Base-by-base conservation (phyloP, 257 asterid genomes). In the Echites panduratus region DNA sequence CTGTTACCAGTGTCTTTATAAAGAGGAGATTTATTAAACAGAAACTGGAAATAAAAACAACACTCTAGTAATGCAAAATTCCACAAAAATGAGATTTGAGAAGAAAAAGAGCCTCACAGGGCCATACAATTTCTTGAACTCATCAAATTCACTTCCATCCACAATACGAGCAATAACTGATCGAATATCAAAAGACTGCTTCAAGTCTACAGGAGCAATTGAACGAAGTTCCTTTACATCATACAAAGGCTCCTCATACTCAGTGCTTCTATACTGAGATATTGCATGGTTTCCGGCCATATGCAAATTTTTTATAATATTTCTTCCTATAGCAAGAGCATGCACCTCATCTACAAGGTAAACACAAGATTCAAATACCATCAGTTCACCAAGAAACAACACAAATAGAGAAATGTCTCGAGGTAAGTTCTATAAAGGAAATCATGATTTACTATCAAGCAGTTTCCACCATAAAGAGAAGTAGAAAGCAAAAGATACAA, bases 101-200 rank as follows among this genome's bases (percentile, higher is more conserved):
- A 68, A 71, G 70, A 40, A 53, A 66, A 70, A 80, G 75, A 83
- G 84, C 84, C 97, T 88, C 89, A 94, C 98, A 89, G 93, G 87
- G 87, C 99, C 98, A 80, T 95, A 95, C 82, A 95, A 74, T 85
- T 95, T 91, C 97, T 95, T 95, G 98, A 95, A 95, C 75, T 95
- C 99, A 78, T 95, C 98, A 79, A 95, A 95, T 81, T 89, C 91
- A 78, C 99, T 95, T 76, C 96, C 97, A 75, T 95, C 99, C 67
- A 89, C 96, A 70, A 92, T 85, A 70, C 92, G 97, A 74, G 98
- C 87, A 76, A 95, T 95, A 70, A 90, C 69, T 77, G 98, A 80
- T 47, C 98, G 89, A 77, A 89, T 79, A 79, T 95, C 98, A 73
- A 92, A 86, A 48, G 98, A 81, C 82, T 89, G 99, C 86, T 85